Evolutionary conservation across 139 green algal species (phyloP), one percentile per base, ranked within the genome.

Genomic region (Chlamydomonas schloesseri): DNA sequence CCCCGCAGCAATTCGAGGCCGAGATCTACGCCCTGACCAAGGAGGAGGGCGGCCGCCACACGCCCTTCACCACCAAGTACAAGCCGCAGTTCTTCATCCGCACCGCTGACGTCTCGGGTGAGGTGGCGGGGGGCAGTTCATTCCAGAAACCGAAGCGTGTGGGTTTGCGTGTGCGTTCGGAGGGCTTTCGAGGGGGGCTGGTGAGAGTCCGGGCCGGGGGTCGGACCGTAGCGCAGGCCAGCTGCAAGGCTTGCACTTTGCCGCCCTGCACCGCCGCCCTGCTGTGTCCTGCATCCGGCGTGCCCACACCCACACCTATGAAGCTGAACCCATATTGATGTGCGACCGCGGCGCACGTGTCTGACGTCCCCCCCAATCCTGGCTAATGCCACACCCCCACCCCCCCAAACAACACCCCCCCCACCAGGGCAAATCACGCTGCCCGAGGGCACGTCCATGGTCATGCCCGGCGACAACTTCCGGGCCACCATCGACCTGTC

Each of bases 401-500:
- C 81, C 80, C 17, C 60, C 34, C 36, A 42, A 10, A 1, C 3
- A 17, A 2, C 68, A 17, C 68, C 33, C 33, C 75, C 68, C 47
- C 55, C 31, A 29, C n/a, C 94, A 97, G 94, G 97, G 60, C 93
- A 89, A 68, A 92, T 99, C 20, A 91, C 79, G 37, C 93, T 99
- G 57, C 96, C 95, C 0, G 92, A 98, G 55, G 96, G 93, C 21
- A 93, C 89, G 23, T 91, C 97, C 82, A 99, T 99, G 98, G 98
- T 99, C 21, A 99, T 99, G 98, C 98, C 98, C 1, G 98, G 98
- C 0, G 98, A 99, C 92, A 99, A 99, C 89, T 94, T 99, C 71
- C 96, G 88, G 4, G 91, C 90, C 68, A 92, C 81, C 10, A 97
- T 99, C 86, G 94, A 99, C 88, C 93, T 99, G 21, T 92, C 98